Evolutionary conservation across 495 filamentous ascomycete species (phyloP).

Genomic region (Paragyromitra xinjiangensis): DNA sequence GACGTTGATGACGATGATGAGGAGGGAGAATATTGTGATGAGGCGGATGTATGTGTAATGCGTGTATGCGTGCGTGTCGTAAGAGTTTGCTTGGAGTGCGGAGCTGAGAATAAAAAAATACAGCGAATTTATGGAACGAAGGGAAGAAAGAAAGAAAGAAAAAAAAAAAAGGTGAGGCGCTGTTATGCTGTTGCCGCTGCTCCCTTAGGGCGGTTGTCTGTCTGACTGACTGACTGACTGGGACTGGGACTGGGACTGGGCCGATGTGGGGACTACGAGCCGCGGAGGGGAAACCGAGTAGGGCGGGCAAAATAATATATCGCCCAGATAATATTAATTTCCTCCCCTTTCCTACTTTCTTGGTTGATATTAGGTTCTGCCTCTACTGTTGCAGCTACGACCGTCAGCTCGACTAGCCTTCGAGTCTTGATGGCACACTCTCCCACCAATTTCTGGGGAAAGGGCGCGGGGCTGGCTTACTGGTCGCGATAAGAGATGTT

Average conservation of each 20-base stretch:
- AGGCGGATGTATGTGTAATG: constrained; percentile 47
- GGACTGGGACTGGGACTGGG: constrained; percentile 27
- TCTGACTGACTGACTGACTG: constrained; percentile 15
- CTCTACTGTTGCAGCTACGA: constrained; percentile 3
- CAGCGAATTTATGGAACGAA: constrained; percentile 8
- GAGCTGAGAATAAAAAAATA: constrained; percentile 52
- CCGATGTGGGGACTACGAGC: constrained; percentile 53
- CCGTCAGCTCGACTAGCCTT: constrained; percentile 28
- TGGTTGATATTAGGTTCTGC: constrained; percentile 20
- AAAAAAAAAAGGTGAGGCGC: constrained; percentile 50
- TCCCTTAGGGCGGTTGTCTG: constrained; percentile 44
- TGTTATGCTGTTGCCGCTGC: constrained; percentile 44
- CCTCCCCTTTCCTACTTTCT: constrained; percentile 16
- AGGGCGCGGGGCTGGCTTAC: constrained; percentile 45
- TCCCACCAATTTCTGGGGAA: constrained; percentile 36
- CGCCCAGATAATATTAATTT: constrained; percentile 36
- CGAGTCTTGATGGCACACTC: constrained; percentile 24
- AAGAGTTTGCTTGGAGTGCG: constrained; percentile 30
- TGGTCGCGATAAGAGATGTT: constrained; percentile 44
- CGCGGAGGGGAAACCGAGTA: constrained; percentile 51
- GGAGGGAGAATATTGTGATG: constrained; percentile 41
- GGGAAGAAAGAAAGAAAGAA: constrained; percentile 15
- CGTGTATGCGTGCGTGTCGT: constrained; percentile 36
- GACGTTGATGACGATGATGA: constrained; percentile 47
- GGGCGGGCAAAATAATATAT: constrained; percentile 36